A percentile compares a stretch with the other conserved stretches of the same genome.
Conservation (phyloP, 192 early-diverging fungal genomes). For the Oehlia diaphana region DNA sequence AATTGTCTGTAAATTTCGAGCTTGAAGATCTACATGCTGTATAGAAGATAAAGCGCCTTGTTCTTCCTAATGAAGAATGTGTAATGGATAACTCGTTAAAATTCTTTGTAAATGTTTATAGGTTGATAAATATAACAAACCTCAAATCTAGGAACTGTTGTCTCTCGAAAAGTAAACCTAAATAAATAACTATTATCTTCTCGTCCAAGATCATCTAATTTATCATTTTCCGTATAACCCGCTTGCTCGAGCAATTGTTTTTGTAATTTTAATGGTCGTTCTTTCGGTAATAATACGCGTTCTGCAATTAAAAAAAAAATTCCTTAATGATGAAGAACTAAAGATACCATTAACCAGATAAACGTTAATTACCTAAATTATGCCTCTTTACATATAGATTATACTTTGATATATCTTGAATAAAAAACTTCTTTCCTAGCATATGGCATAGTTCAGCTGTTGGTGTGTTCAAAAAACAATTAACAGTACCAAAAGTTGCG, state of each 20-base stretch:
- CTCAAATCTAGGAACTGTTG: conserved; percentile 50
- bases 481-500: conserved; percentile 78
- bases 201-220: conserved; percentile 73
- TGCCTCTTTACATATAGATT: conserved; percentile 45
- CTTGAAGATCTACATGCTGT: conserved; percentile 69
- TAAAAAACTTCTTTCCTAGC: conserved; percentile 80
- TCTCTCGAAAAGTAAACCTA: conserved; percentile 71
- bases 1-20: conserved; percentile 73
- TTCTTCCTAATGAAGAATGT: conserved; percentile 36
- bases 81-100: neutral
- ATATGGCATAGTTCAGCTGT: conserved; percentile 74
- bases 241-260: conserved; percentile 72
- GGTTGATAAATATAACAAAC: conserved; percentile 34
- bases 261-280: conserved; percentile 75
- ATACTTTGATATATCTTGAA: conserved; percentile 64
- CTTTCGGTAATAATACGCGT: conserved; percentile 64
- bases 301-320: conserved; percentile 45
- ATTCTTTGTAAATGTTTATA: neutral
- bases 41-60: conserved; percentile 41
- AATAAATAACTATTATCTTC: conserved; percentile 86
- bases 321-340: too few species aligned
- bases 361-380: conserved; percentile 39
- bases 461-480: conserved; percentile 65
- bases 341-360: neutral
- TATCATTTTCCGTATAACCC: conserved; percentile 78